Evolutionary conservation across 768 basidiomycete species (phyloP).

Genomic region (Suillus subalutaceus): DNA sequence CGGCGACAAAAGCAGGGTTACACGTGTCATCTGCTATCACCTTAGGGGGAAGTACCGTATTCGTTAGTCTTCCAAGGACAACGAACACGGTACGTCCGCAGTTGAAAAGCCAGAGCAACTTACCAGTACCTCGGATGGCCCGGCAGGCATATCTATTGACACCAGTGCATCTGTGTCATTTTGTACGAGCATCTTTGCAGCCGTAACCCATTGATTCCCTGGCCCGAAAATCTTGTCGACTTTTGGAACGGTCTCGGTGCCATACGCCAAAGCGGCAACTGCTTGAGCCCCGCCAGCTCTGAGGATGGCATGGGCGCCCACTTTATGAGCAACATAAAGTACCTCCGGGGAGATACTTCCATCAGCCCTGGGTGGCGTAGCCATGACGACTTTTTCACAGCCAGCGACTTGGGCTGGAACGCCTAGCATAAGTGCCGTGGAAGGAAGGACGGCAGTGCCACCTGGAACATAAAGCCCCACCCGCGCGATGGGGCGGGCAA

Average conservation of each 20-base stretch:
- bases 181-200: constrained; percentile 98
- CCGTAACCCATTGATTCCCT: constrained; percentile 99
- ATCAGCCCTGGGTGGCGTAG: constrained; percentile 93
- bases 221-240: constrained; percentile 99
- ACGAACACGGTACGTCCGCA: constrained; percentile 36
- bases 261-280: constrained; percentile 94
- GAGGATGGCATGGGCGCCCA: constrained; percentile 88
- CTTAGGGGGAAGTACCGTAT: constrained; percentile 43
- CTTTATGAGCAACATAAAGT: constrained; percentile 91
- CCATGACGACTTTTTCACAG: constrained; percentile 88
- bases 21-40: constrained; percentile 91
- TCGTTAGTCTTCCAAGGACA: constrained; percentile 40
- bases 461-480: constrained; percentile 98
- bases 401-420: constrained; percentile 98
- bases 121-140: constrained; percentile 96
- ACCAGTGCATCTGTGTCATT: constrained; percentile 97
- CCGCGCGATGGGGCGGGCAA: constrained; percentile 92
- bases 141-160: constrained; percentile 99
- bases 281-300: constrained; percentile 98
- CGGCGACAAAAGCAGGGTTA: constrained; percentile 90
- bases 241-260: constrained; percentile 92
- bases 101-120: constrained; percentile 18
- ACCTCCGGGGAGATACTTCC: constrained; percentile 96
- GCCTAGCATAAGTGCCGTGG: constrained; percentile 97
- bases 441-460: constrained; percentile 94